These are phyloP conservation scores for Boletus reticulatus DNA, from an alignment of 768 basidiomycete species.

Conservation along the genomic window DNA sequence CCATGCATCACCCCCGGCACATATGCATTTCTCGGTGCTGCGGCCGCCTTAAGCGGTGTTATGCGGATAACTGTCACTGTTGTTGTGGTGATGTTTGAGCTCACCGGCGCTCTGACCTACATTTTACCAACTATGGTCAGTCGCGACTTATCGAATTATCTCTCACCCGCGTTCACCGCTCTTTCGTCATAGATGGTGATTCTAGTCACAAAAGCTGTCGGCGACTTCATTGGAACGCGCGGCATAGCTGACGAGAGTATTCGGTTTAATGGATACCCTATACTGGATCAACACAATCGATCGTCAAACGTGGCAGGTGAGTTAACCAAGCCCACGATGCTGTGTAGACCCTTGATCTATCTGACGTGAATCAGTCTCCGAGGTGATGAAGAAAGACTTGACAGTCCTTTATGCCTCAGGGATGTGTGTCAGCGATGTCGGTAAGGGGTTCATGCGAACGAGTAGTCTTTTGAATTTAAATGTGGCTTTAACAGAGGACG, in stretches of 20 bases:
- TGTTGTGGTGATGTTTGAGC: conserved; percentile 99
- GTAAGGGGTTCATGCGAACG: conserved; percentile 43
- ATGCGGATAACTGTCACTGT: conserved; percentile 98
- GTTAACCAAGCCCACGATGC: conserved; percentile 20
- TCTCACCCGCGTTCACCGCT: conserved; percentile 6
- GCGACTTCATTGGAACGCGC: conserved; percentile 87
- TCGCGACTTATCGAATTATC: conserved; percentile 1
- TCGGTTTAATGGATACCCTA: conserved; percentile 94
- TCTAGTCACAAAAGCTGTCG: conserved; percentile 94
- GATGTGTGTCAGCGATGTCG: conserved; percentile 74
- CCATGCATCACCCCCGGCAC: conserved; percentile 99
- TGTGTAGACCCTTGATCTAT: conserved; percentile 3
- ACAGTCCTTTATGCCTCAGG: conserved; percentile 71
- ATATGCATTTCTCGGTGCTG: conserved; percentile 96
- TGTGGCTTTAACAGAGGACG: conserved; percentile 50
- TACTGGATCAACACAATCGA: conserved; percentile 94
- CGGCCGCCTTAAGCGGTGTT: conserved; percentile 92
- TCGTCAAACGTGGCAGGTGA: conserved; percentile 87
- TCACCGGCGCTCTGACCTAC: conserved; percentile 96
- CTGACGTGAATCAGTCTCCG: conserved; percentile 55
- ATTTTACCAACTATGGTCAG: conserved; percentile 96
- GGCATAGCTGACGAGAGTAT: conserved; percentile 99
- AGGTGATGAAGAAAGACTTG: conserved; percentile 86
- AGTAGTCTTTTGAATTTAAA: conserved; percentile 1
- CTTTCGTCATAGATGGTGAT: conserved; percentile 74